Conservation (phyloP, 2,329 filamentous ascomycete genomes). For the Claviceps sorghi region DNA sequence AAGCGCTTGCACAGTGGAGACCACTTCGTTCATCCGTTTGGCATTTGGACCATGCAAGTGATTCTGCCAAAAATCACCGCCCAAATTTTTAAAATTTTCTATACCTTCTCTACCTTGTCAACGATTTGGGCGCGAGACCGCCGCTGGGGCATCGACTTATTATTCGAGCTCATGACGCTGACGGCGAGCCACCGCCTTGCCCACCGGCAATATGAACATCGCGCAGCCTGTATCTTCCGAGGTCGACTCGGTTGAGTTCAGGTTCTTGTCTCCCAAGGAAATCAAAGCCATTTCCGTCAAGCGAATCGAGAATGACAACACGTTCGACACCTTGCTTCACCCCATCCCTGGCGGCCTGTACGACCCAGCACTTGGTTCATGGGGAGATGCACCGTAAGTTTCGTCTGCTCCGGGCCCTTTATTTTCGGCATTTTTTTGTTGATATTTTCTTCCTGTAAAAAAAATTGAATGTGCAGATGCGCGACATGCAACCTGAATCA, state of each 20-base stretch:
- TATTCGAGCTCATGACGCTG: neutral
- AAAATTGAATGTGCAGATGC: conserved; percentile 44
- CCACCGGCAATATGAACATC: conserved; percentile 41
- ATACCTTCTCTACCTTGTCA: neutral
- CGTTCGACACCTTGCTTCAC: conserved; percentile 85
- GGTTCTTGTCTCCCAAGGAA: conserved; percentile 66
- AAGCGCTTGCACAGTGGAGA: neutral
- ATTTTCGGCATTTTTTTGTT: conserved; percentile 5
- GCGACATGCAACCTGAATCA: conserved; percentile 80
- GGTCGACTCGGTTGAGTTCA: conserved; percentile 80
- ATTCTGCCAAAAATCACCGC: neutral
- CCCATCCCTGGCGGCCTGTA: conserved; percentile 85
- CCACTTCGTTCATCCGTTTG: neutral
- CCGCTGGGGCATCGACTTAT: neutral
- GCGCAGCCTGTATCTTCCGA: conserved; percentile 71
- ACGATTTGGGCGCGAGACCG: neutral
- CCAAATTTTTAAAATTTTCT: neutral
- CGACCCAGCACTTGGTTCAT: conserved; percentile 80
- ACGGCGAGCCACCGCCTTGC: conserved; percentile 1
- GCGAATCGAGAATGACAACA: conserved; percentile 80
- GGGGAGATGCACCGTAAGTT: conserved; percentile 63
- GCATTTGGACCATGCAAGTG: neutral
- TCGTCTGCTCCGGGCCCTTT: neutral
- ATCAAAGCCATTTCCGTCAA: conserved; percentile 85
- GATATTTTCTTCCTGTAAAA: conserved; percentile 2